These are phyloP conservation scores for Nelumbo lutea DNA, from an alignment of 164 flowering plant species.

Conservation along the genomic window DNA sequence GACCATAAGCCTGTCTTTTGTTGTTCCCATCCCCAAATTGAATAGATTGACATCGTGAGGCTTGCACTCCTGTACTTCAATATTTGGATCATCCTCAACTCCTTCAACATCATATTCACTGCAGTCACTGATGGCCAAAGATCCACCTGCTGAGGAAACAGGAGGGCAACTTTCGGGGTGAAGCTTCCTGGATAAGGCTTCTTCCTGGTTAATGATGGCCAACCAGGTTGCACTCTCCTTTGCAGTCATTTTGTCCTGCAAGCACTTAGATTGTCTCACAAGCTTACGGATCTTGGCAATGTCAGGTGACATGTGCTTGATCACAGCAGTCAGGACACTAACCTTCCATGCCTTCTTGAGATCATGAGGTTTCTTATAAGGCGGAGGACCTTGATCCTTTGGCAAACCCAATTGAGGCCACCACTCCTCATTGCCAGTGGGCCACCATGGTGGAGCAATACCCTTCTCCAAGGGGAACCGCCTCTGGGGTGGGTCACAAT, in stretches of 20 bases:
- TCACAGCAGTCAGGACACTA: constrained; percentile 66
- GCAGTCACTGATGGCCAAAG: constrained; percentile 19
- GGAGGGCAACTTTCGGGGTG: constrained; percentile 48
- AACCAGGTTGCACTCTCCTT: constrained; percentile 69
- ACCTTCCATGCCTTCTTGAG: constrained; percentile 73
- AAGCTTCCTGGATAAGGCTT: constrained; percentile 35
- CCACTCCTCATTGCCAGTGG: constrained; percentile 67
- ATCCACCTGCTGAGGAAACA: constrained; percentile 24
- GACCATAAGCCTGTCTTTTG: too few species aligned
- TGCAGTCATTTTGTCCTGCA: constrained; percentile 74
- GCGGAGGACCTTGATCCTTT: constrained; percentile 54
- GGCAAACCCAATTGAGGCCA: constrained; percentile 56
- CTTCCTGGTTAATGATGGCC: constrained; percentile 57
- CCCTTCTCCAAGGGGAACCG: constrained; percentile 67
- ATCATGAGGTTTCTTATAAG: constrained; percentile 79
- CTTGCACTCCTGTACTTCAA: constrained; percentile 30
- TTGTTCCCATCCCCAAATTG: constrained; percentile 20
- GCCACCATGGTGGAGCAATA: constrained; percentile 81
- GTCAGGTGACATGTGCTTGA: constrained; percentile 67
- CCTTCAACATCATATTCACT: constrained; percentile 48
- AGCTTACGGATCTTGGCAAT: constrained; percentile 62
- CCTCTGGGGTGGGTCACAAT: constrained; percentile 79
- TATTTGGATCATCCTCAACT: constrained; percentile 27
- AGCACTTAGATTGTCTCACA: constrained; percentile 64
- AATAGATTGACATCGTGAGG: constrained; percentile 25